Evolutionary conservation across 495 filamentous ascomycete genomes (phyloP), one percentile per base, ranked within the genome.

Genomic region (Aspergillus egyptiacus): DNA sequence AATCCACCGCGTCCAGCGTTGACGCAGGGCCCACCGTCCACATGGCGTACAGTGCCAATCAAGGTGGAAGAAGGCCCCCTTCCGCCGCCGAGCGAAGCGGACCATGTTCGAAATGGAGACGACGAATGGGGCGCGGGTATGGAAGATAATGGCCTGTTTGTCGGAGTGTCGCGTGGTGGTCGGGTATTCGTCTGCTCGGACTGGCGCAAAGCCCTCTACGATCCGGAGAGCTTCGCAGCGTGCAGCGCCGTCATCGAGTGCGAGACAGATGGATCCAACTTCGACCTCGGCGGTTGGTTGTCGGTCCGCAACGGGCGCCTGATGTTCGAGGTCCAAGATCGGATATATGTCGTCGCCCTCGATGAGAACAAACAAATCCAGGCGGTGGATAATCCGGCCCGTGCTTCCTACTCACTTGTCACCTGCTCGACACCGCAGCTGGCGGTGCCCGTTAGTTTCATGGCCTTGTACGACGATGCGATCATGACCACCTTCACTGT

Each of bases 51-150:
- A 27, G 43, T 50, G 1, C 64, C 66, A 2, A 59, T 71, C 24
- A 11, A 59, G 5, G 6, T 71, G 7, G 20, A 22, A 0, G 53
- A 53, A 9, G 68, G 68, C 1, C 61, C 58, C 9, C 61, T 71
- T 0, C 52, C 58, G 9, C 39, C 48, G 6, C 62, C 67, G 7
- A 34, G 19, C 2, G 59, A 65, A 17, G 53, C 59, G 11, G 58
- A 57, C 1, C 64, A 66, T 42, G 57, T 65, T 6, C 53, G 59
- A 33, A 35, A 68, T 18, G 49, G 51, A 6, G 60, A 65, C 3
- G 58, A 71, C 19, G 66, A 71, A 53, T 71, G 68, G 68, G 68
- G 68, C 33, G 61, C 68, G 2, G 68, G 68, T 5, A 71, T 69
- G 66, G 18, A 65, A 13, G 22, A 64, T 19, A 63, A 65, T 5